These are phyloP conservation scores for Paracoccidioides brasiliensis DNA, from an alignment of 2,329 filamentous ascomycete species.

Conservation along the genomic window DNA sequence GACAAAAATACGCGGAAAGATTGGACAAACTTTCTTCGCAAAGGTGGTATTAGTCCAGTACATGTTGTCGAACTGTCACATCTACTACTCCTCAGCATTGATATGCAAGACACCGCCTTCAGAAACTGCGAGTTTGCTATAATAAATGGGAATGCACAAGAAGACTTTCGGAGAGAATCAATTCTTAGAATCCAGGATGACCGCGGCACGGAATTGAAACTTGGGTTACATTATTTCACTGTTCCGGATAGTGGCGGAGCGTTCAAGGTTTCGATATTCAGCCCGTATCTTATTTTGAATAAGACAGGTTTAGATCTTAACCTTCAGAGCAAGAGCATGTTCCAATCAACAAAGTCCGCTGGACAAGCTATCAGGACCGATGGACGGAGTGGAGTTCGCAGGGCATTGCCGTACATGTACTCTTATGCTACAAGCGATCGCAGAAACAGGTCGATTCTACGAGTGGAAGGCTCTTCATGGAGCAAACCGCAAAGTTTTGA, in stretches of 20 bases:
- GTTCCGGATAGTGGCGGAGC: constrained; percentile 87
- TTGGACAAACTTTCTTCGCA: constrained; percentile 95
- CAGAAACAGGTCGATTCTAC: constrained; percentile 78
- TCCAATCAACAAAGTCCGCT: constrained; percentile 72
- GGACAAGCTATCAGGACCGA: constrained; percentile 56
- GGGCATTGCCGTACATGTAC: constrained; percentile 87
- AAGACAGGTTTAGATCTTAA: constrained; percentile 84
- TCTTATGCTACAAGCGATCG: constrained; percentile 80
- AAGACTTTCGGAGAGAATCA: constrained; percentile 78
- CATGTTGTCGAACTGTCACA: constrained; percentile 95
- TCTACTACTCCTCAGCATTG: constrained; percentile 77
- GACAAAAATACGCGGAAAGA: constrained; percentile 98
- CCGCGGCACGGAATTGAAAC: constrained; percentile 61
- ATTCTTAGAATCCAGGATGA: constrained; percentile 72
- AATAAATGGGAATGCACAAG: constrained; percentile 77
- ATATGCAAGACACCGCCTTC: constrained; percentile 93
- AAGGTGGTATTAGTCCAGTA: constrained; percentile 91
- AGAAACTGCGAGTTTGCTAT: constrained; percentile 94
- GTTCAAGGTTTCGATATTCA: constrained; percentile 91
- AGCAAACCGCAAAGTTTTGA: constrained; percentile 97
- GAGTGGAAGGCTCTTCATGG: constrained; percentile 83
- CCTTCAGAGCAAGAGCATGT: constrained; percentile 76
- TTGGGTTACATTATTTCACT: constrained; percentile 81
- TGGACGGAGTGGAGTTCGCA: constrained; percentile 43
- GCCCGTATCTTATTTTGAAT: constrained; percentile 88